These are phyloP conservation scores for Panicum miliaceum DNA, from an alignment of 176 grass and related monocot genomes.

Conservation along the genomic window DNA sequence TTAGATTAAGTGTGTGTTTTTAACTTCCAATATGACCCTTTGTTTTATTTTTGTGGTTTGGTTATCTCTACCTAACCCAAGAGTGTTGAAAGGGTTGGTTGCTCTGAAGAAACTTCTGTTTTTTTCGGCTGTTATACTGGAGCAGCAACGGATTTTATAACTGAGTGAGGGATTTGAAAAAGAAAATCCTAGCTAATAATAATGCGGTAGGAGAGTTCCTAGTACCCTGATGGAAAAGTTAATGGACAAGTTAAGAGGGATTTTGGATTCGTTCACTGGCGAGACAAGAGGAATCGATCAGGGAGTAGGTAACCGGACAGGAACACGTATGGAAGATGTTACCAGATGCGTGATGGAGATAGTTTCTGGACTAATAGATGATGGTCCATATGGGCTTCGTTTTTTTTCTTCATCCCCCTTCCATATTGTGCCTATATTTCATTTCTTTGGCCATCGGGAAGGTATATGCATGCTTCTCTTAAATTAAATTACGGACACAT, in stretches of 20 bases:
- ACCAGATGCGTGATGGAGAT: conserved; percentile 54
- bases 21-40: not conserved
- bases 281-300: conserved; percentile 30
- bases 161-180: not conserved
- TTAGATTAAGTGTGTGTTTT: not conserved
- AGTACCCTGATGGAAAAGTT: conserved; percentile 20
- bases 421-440: conserved; percentile 25
- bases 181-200: conserved; percentile 24
- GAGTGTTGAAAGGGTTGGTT: conserved; percentile 32
- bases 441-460: conserved; percentile 27
- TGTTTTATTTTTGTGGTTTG: conserved; percentile 14
- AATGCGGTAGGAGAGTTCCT: conserved; percentile 37
- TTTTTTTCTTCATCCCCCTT: not conserved
- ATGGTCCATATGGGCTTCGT: not conserved
- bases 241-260: not conserved
- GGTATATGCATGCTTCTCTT: not conserved
- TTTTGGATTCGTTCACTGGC: conserved; percentile 30
- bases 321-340: conserved; percentile 55
- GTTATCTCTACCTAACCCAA: conserved; percentile 7
- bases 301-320: conserved; percentile 68
- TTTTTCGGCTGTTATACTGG: not conserved
- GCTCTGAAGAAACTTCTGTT: not conserved
- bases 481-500: not conserved
- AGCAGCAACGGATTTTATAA: conserved; percentile 27
- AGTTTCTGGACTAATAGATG: conserved; percentile 41